Evolutionary conservation across 106 monocot genomes (phyloP).

Genomic region (Apostasia ramifera): DNA sequence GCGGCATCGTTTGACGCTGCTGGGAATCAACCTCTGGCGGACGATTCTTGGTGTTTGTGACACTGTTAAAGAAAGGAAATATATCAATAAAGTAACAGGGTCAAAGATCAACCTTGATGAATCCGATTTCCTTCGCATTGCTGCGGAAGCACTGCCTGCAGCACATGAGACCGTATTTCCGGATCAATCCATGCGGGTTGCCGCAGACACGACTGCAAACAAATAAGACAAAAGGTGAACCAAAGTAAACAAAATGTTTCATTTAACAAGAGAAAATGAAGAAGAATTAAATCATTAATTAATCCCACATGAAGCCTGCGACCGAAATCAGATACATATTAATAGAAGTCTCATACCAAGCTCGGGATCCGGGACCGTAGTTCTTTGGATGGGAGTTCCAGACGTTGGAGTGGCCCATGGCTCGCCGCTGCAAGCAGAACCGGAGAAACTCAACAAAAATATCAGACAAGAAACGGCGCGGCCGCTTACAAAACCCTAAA

Average conservation of each 20-base stretch:
- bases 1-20: too few species aligned
- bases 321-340: not conserved
- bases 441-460: not conserved
- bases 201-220: constrained; percentile 41
- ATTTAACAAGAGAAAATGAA: not conserved
- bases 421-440: not conserved
- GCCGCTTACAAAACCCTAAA: too few species aligned
- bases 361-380: constrained; percentile 30
- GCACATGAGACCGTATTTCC: constrained; percentile 50
- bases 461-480: too few species aligned
- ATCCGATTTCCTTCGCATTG: constrained; percentile 51
- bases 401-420: constrained; percentile 36
- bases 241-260: not conserved
- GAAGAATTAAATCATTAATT: not conserved
- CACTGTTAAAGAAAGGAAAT: too few species aligned
- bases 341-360: constrained; percentile 11
- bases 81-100: not conserved
- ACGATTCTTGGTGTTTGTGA: too few species aligned
- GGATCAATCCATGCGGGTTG: constrained; percentile 39
- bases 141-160: constrained; percentile 57
- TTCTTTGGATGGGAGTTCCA: constrained; percentile 43
- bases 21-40: too few species aligned
- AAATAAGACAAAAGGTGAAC: not conserved
- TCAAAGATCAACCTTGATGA: constrained; percentile 30
- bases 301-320: too few species aligned